Evolutionary conservation across 2,329 filamentous ascomycete genomes (phyloP).

Genomic region (Sporothrix euskadiensis): DNA sequence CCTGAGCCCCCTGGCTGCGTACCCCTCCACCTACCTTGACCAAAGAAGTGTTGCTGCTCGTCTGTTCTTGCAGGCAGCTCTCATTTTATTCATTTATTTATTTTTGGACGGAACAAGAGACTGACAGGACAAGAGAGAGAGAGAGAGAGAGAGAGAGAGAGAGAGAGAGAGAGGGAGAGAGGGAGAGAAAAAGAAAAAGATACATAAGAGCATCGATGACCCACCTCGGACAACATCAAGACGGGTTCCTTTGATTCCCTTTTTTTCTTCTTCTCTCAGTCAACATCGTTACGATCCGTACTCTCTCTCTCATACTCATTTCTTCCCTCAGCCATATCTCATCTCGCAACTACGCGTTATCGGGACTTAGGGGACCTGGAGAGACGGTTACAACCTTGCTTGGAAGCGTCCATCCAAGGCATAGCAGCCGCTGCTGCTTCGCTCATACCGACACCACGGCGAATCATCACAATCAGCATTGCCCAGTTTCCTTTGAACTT

Average conservation of each 20-base stretch:
- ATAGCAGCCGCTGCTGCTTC: constrained; percentile 33
- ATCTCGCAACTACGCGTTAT: not conserved
- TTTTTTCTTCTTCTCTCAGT: not conserved
- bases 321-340: not conserved
- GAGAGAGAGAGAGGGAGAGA: not conserved
- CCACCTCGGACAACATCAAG: not conserved
- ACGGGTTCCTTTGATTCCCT: not conserved
- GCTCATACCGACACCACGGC: not conserved
- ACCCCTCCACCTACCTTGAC: not conserved
- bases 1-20: not conserved
- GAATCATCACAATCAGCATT: not conserved
- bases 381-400: constrained; percentile 25
- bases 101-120: not conserved
- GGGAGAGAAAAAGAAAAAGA: not conserved
- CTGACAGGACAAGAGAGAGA: not conserved
- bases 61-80: constrained; percentile 12
- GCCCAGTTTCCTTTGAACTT: not conserved
- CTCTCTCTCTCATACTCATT: not conserved
- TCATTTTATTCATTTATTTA: not conserved
- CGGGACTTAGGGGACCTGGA: not conserved
- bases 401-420: constrained; percentile 33
- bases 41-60: not conserved
- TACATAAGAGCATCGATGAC: constrained; percentile 2
- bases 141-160: not conserved
- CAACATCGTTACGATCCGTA: not conserved